These are phyloP conservation scores for Ceratocystis smalleyi DNA, from an alignment of 2,329 filamentous ascomycete genomes.

Conservation along the genomic window DNA sequence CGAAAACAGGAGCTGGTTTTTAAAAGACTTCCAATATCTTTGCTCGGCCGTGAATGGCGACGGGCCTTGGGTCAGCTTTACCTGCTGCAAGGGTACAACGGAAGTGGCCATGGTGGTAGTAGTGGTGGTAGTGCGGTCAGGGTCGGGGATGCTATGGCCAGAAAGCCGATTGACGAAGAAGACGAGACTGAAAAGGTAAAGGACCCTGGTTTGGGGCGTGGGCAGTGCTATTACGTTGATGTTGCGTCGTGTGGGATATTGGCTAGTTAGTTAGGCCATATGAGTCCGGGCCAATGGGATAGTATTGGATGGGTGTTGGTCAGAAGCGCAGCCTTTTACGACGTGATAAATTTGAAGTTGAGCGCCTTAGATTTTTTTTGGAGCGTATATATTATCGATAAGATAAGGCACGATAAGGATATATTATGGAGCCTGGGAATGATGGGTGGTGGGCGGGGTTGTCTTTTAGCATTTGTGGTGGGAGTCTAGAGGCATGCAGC, in stretches of 20 bases:
- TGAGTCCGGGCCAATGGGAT: too few relatives aligned
- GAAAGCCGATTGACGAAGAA: too few relatives aligned
- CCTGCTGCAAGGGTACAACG: slow-evolving; percentile 61
- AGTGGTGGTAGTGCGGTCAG: slow-evolving; percentile 33
- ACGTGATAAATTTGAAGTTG: neutral
- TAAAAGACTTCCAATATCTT: slow-evolving; percentile 91
- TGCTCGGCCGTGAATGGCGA: slow-evolving; percentile 80
- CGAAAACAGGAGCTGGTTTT: slow-evolving; percentile 75
- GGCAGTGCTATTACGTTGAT: too few relatives aligned
- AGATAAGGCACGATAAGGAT: neutral
- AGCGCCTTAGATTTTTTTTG: neutral
- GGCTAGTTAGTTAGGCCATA: too few relatives aligned
- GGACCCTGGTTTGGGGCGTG: too few relatives aligned
- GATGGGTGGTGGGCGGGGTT: neutral
- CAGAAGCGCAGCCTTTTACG: neutral
- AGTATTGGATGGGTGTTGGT: neutral
- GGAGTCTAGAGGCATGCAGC: neutral
- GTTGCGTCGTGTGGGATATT: too few relatives aligned
- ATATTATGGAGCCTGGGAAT: too few relatives aligned
- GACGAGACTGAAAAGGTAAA: neutral
- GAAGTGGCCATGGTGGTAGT: slow-evolving; percentile 58
- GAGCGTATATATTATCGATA: neutral
- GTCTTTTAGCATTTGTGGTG: neutral
- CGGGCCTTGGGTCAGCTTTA: slow-evolving; percentile 72
- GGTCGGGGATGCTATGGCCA: neutral